phyloP scores from a whole-genome alignment of 305 asterid genomes.

The Fraxinus dipetala region DNA sequence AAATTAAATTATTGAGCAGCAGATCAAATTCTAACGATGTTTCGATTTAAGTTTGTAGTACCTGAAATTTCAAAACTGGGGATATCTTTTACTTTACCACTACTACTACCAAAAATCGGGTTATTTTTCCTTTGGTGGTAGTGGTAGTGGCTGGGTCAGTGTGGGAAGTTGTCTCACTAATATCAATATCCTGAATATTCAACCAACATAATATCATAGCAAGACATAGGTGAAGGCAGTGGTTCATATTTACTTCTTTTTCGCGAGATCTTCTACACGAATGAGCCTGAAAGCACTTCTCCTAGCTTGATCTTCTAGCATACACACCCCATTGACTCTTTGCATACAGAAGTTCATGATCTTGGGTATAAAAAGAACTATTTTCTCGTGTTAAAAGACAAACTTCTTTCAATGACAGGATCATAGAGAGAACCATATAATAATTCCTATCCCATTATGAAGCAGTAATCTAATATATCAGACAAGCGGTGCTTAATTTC shows the following conservation, averaged over 20 bases:
- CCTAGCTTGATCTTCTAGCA: not conserved
- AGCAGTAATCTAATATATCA: not conserved
- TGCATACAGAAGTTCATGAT: not conserved
- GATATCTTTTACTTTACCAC: not conserved
- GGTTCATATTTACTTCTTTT: not conserved
- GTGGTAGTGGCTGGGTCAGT: not conserved
- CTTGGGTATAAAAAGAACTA: not conserved
- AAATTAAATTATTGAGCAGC: not conserved
- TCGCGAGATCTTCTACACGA: not conserved
- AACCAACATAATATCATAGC: not conserved
- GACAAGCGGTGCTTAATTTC: not conserved
- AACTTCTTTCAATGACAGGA: not conserved
- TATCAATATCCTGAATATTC: not conserved
- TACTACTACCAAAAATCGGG: conserved; percentile 18
- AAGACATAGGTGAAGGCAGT: not conserved
- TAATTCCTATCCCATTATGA: not conserved
- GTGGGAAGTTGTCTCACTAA: not conserved
- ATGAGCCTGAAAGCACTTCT: not conserved
- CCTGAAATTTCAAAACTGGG: not conserved
- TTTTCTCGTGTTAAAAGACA: not conserved
- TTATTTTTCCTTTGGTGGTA: not conserved
- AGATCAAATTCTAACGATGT: not conserved
- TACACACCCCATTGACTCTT: not conserved
- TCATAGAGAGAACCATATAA: not conserved
- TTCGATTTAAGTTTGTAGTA: not conserved